A percentile compares a stretch with the other conserved stretches of the same genome.
These are phyloP conservation scores for Penicillium ochrochloron DNA, from an alignment of 495 filamentous ascomycete species.

Conservation along the genomic window DNA sequence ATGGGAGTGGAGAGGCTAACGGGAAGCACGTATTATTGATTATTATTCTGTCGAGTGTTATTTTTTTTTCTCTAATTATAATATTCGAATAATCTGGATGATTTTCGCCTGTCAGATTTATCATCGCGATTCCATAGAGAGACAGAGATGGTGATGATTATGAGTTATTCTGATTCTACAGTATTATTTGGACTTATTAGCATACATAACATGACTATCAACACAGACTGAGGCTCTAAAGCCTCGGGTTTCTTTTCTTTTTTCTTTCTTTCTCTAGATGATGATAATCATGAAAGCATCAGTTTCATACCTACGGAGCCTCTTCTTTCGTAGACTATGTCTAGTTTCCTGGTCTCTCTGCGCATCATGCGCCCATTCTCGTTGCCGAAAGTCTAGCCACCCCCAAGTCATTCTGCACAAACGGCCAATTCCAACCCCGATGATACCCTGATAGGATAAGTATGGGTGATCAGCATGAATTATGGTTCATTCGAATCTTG, in stretches of 20 bases:
- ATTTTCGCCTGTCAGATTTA: constrained; percentile 7
- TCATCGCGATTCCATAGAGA: neutral
- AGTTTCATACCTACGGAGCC: neutral
- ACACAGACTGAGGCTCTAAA: neutral
- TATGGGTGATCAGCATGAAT: neutral
- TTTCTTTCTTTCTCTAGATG: neutral
- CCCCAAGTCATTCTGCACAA: constrained; percentile 7
- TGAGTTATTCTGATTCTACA: too few relatives aligned
- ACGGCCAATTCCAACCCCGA: constrained; percentile 2
- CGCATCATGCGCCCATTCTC: constrained; percentile 17
- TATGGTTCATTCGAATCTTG: constrained; percentile 4
- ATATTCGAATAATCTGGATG: neutral
- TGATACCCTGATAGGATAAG: neutral
- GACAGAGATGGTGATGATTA: too few relatives aligned
- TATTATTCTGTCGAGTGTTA: neutral
- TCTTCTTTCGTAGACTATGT: neutral
- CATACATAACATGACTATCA: neutral
- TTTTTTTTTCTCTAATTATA: constrained; percentile 1
- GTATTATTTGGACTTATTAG: too few relatives aligned
- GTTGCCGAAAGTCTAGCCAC: constrained; percentile 4
- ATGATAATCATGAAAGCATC: neutral
- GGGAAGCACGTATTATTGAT: constrained; percentile 9
- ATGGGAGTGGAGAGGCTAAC: constrained; percentile 18
- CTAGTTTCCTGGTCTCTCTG: neutral
- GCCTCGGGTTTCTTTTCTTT: neutral